Evolutionary conservation across 495 filamentous ascomycete genomes (phyloP).

Genomic region (Xylaria venustula): DNA sequence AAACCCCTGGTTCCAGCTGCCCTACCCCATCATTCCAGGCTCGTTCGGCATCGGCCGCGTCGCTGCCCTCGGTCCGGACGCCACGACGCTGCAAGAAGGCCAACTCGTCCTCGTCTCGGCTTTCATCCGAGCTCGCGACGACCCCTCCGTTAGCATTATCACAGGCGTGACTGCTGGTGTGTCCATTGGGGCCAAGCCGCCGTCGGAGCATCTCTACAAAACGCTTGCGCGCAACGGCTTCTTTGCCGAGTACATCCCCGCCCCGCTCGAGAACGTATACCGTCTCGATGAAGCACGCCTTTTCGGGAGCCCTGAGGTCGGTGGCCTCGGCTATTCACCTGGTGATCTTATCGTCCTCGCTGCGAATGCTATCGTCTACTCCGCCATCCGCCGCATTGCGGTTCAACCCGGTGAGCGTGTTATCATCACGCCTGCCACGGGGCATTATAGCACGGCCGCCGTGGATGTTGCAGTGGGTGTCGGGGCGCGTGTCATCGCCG

Average conservation of each 20-base stretch:
- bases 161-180: constrained; percentile 31
- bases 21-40: constrained; percentile 6
- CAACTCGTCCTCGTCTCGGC: constrained; percentile 49
- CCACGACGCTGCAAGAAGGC: constrained; percentile 35
- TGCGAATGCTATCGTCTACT: constrained; percentile 16
- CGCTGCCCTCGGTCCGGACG: constrained; percentile 44
- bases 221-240: constrained; percentile 20
- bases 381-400: constrained; percentile 41
- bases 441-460: constrained; percentile 45
- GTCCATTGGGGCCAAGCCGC: too few relatives aligned
- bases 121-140: constrained; percentile 44
- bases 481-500: constrained; percentile 52
- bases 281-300: constrained; percentile 42
- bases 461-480: constrained; percentile 49
- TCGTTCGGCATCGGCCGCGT: constrained; percentile 43
- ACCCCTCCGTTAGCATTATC: constrained; percentile 33
- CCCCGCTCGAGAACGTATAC: constrained; percentile 50
- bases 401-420: constrained; percentile 53
- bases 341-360: neutral
- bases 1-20: neutral
- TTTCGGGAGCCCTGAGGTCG: constrained; percentile 27
- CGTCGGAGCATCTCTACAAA: constrained; percentile 16
- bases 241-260: constrained; percentile 47
- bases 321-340: constrained; percentile 14
- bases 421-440: constrained; percentile 53